Percentiles rank a stretch among this genome's conserved stretches.
Evolutionary conservation across 1,284 basidiomycete genomes (phyloP).

Genomic region (Apiotrichum mycotoxinovorans): DNA sequence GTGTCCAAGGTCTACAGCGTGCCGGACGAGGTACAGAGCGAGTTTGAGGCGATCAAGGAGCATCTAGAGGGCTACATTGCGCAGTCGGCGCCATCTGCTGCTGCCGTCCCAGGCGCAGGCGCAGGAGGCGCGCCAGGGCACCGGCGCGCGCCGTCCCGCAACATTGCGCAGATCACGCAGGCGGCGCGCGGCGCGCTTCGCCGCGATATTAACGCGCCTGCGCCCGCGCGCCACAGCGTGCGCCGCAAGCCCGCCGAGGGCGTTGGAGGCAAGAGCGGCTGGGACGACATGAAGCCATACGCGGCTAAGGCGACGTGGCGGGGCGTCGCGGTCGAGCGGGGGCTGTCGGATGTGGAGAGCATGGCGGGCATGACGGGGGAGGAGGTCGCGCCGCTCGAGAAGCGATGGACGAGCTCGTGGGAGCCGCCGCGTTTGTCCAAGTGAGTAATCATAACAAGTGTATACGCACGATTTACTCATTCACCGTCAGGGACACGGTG

Average conservation of each 20-base stretch:
- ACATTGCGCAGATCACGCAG: constrained; percentile 45
- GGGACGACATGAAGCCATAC: constrained; percentile 45
- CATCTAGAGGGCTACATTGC: constrained; percentile 80
- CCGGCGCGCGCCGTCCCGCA: constrained; percentile 29
- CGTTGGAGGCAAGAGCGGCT: constrained; percentile 20
- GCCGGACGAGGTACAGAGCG: constrained; percentile 69
- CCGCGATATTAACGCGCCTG: constrained; percentile 22
- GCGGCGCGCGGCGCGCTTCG: constrained; percentile 42
- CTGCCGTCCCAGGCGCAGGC: constrained; percentile 12
- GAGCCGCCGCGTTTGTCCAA: constrained; percentile 60
- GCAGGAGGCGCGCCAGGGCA: no score
- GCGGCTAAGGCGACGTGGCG: constrained; percentile 36
- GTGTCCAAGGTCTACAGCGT: constrained; percentile 80
- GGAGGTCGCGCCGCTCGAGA: constrained; percentile 68
- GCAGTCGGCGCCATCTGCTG: constrained; percentile 19
- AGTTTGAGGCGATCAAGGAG: constrained; percentile 88
- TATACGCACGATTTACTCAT: background rate
- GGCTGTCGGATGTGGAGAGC: constrained; percentile 42
- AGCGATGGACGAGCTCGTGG: constrained; percentile 80
- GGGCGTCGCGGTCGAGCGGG: constrained; percentile 21
- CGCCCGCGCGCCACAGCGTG: constrained; percentile 1
- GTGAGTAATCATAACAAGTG: constrained; percentile 55
- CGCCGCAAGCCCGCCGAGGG: constrained; percentile 6
- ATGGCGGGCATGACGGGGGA: constrained; percentile 59
- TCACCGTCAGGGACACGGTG: constrained; percentile 41